Percentiles rank a stretch among this genome's conserved stretches.
phyloP scores from a whole-genome alignment of 2,329 filamentous ascomycete species.

The Colletotrichum cereale region DNA sequence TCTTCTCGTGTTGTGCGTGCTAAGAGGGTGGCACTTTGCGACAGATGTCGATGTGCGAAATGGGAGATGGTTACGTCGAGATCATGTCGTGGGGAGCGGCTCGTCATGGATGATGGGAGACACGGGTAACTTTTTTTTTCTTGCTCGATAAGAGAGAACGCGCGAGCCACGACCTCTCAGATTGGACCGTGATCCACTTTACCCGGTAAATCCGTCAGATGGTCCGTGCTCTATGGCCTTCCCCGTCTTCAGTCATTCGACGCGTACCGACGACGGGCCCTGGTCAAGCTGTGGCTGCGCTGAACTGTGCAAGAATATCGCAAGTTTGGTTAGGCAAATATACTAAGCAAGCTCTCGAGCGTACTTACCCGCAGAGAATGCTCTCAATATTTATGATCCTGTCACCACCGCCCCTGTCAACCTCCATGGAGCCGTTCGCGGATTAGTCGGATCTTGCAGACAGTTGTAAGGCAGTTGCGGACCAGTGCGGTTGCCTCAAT shows the following conservation, averaged over 20 bases:
- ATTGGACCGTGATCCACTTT: constrained; percentile 26
- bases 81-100: constrained; percentile 18
- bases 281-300: neutral
- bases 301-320: neutral
- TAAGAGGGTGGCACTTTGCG: neutral
- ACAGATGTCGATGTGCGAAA: neutral
- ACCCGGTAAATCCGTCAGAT: neutral
- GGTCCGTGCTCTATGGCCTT: neutral
- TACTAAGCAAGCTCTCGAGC: neutral
- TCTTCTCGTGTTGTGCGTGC: neutral
- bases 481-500: neutral
- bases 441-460: neutral
- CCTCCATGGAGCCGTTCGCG: neutral
- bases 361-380: neutral
- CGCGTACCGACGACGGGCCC: neutral
- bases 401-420: neutral
- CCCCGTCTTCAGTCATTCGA: neutral
- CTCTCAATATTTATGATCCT: neutral
- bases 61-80: constrained; percentile 7
- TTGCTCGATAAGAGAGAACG: constrained; percentile 21
- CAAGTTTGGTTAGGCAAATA: neutral
- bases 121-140: constrained; percentile 37
- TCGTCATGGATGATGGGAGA: constrained; percentile 30
- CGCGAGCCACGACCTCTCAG: constrained; percentile 30
- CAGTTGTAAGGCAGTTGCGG: neutral